A percentile compares a stretch with the other conserved stretches of the same genome.
Conservation (phyloP, 2,329 filamentous ascomycete species). For the Epicoccum sorghinum region DNA sequence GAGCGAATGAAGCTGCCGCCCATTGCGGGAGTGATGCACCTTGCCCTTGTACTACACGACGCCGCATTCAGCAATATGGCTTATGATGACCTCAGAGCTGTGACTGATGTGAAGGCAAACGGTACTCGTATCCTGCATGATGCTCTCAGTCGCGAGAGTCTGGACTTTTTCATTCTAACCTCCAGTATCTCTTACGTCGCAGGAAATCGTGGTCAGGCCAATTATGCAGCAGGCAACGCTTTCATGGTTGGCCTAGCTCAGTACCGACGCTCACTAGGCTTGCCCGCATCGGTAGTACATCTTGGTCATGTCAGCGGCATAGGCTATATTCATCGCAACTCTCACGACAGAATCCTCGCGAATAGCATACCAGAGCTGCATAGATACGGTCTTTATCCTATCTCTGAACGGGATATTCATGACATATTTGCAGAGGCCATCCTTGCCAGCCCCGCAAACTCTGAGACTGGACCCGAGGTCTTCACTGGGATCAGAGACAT, state of each 20-base stretch:
- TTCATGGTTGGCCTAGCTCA: constrained; percentile 30
- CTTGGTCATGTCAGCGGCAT: constrained; percentile 57
- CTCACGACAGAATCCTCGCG: background rate
- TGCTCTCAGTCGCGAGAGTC: constrained; percentile 14
- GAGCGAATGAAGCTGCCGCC: constrained; percentile 6
- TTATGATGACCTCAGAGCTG: constrained; percentile 9
- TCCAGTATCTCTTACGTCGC: constrained; percentile 27
- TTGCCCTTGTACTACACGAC: constrained; percentile 19
- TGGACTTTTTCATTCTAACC: constrained; percentile 40
- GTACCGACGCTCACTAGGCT: constrained; percentile 19
- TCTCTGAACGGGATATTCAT: constrained; percentile 20
- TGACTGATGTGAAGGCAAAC: constrained; percentile 18
- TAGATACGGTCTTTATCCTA: background rate
- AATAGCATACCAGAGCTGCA: background rate
- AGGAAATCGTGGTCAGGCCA: constrained; percentile 48
- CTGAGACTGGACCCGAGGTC: constrained; percentile 13
- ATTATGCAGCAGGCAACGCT: constrained; percentile 54
- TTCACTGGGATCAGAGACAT: constrained; percentile 15
- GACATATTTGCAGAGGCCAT: constrained; percentile 15
- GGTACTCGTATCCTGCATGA: constrained; percentile 10
- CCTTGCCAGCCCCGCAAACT: constrained; percentile 5
- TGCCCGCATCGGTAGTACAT: constrained; percentile 54
- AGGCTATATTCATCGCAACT: constrained; percentile 42
- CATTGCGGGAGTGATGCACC: constrained; percentile 21
- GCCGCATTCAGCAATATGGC: constrained; percentile 15